Conservation (phyloP, 2,329 filamentous ascomycete genomes). For the Botrytis sinoallii region DNA sequence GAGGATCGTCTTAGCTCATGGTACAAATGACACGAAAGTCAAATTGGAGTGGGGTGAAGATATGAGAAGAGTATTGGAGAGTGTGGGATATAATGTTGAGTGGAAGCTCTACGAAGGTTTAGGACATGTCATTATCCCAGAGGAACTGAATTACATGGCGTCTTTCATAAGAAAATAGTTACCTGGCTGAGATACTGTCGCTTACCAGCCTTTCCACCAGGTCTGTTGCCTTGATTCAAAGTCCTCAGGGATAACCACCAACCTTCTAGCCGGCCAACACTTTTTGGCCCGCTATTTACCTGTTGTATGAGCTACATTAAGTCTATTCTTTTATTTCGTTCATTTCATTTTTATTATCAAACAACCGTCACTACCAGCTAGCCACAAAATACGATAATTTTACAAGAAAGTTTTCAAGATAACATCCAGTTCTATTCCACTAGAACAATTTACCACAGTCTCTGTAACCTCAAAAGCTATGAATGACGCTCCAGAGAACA, state of each 20-base stretch:
- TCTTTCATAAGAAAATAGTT: background rate
- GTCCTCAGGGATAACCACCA: no score
- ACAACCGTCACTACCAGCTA: background rate
- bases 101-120: constrained; percentile 7
- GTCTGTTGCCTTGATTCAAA: background rate
- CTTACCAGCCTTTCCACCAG: background rate
- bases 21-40: constrained; percentile 29
- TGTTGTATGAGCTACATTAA: background rate
- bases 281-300: background rate
- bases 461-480: background rate
- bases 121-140: background rate
- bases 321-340: no score
- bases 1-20: constrained; percentile 25
- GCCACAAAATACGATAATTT: background rate
- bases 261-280: background rate
- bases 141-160: background rate
- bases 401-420: no score
- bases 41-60: constrained; percentile 27
- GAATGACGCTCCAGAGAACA: background rate
- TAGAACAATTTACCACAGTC: background rate
- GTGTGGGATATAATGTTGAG: background rate
- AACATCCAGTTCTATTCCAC: background rate
- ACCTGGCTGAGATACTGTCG: no score
- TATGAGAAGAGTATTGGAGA: constrained; percentile 13
- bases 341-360: background rate